Evolutionary conservation across 495 filamentous ascomycete species (phyloP).

Genomic region (Aspergillus baeticus): DNA sequence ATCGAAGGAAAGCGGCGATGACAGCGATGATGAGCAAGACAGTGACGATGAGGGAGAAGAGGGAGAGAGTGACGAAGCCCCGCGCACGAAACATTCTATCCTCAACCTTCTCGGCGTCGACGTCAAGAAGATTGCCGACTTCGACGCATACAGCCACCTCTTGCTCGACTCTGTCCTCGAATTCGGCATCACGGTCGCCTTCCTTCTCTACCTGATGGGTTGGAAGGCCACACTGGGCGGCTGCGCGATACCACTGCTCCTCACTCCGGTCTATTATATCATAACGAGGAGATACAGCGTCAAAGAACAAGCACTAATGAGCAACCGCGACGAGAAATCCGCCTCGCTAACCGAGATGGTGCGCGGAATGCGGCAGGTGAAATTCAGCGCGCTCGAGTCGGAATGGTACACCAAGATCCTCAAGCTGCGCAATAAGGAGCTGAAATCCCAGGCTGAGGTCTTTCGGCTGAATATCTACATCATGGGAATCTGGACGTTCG

Average conservation of each 20-base stretch:
- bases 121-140: slow-evolving; percentile 60
- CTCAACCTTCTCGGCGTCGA: slow-evolving; percentile 74
- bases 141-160: slow-evolving; percentile 55
- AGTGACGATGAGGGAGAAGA: slow-evolving; percentile 2
- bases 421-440: slow-evolving; percentile 57
- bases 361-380: slow-evolving; percentile 75
- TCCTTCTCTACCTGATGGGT: slow-evolving; percentile 63
- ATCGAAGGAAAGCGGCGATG: neutral
- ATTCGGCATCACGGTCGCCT: slow-evolving; percentile 59
- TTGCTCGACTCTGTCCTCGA: slow-evolving; percentile 52
- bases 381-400: slow-evolving; percentile 70
- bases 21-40: no score
- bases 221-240: slow-evolving; percentile 63
- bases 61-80: neutral
- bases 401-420: slow-evolving; percentile 69
- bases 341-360: slow-evolving; percentile 68
- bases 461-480: slow-evolving; percentile 49
- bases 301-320: slow-evolving; percentile 66
- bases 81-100: slow-evolving; percentile 51
- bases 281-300: slow-evolving; percentile 59
- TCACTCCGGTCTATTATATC: slow-evolving; percentile 62
- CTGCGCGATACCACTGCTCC: slow-evolving; percentile 54
- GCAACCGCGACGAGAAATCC: slow-evolving; percentile 67
- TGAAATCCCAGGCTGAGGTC: slow-evolving; percentile 55
- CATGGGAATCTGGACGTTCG: slow-evolving; percentile 58